phyloP scores from a whole-genome alignment of 2,329 filamentous ascomycete species.

The Tolypocladium amazonense region DNA sequence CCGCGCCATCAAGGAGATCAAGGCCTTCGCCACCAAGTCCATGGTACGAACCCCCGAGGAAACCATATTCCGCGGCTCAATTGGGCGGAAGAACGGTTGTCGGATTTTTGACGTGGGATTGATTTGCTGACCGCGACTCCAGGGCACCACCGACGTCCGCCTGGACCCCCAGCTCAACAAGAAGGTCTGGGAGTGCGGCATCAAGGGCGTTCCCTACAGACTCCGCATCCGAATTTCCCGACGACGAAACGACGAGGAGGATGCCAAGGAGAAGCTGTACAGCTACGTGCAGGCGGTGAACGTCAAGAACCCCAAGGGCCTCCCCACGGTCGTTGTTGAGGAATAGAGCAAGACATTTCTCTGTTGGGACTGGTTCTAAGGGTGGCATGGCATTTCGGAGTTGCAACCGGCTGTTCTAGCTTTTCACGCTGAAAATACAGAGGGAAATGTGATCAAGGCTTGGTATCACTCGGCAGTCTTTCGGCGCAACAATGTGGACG shows the following conservation, averaged over 20 bases:
- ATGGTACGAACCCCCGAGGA: constrained; percentile 62
- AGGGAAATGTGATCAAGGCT: constrained; percentile 24
- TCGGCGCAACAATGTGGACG: not conserved
- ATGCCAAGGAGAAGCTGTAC: constrained; percentile 99
- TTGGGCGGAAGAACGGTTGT: not conserved
- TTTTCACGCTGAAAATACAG: constrained; percentile 27
- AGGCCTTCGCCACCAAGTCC: constrained; percentile 79
- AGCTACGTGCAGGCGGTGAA: constrained; percentile 99
- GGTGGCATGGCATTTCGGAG: constrained; percentile 35
- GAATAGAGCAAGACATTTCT: constrained; percentile 40
- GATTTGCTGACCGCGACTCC: constrained; percentile 11
- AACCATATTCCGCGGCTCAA: not conserved
- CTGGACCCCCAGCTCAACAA: constrained; percentile 99
- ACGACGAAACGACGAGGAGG: constrained; percentile 99
- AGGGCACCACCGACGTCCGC: constrained; percentile 96
- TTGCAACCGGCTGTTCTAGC: constrained; percentile 35
- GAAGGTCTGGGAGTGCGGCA: constrained; percentile 99
- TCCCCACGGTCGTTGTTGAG: constrained; percentile 82
- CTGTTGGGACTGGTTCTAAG: constrained; percentile 29
- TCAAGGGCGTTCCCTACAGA: constrained; percentile 98
- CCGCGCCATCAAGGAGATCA: constrained; percentile 99
- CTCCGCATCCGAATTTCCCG: constrained; percentile 96
- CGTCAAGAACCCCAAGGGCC: constrained; percentile 98
- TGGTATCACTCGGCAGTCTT: constrained; percentile 6
- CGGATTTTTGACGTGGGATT: not conserved